Base-by-base conservation (phyloP, 2,329 filamentous ascomycete species). In the Septoria petroselini region DNA sequence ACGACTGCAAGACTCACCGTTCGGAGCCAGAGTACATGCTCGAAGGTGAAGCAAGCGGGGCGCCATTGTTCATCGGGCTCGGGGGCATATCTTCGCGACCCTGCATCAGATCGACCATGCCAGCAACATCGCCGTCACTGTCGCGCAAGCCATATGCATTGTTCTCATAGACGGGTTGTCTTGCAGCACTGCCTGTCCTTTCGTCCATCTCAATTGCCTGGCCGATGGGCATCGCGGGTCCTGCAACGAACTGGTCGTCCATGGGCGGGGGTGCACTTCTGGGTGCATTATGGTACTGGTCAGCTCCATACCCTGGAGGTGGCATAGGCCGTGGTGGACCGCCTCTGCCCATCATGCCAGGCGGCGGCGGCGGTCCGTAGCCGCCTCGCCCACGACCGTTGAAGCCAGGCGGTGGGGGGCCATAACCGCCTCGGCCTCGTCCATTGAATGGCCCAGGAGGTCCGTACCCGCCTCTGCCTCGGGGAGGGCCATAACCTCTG, bases 181-280 rank as follows among this genome's bases (percentile, higher is more conserved):
- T 27, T 8, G 54, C 39, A 31, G 53, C 43, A 34, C 47, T 54
- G 31, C 77, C 76, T n/a, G 75, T 74, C n/a, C 76, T 74, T 27
- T 84, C 83, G 65, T 91, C 85, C 87, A 94, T 91, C 67, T 93
- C 89, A 45, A 90, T 79, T 2, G 85, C 82, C 62, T 85, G 84
- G 7, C 83, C 83, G 9, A 83, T 72, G 11, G 69, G 50, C 42
- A 45, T 33, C 48, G 52, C 52, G 38, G 49, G 53, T 47, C 61
- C 40, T 38, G 56, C 54, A 12, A 57, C 44, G 38, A 52, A 60
- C 11, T 61, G 61, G 19, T 72, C 70, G 18, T 68, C 66, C 57
- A 63, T 62, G 7, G 60, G 60, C 7, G 55, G 51, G 37, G 55
- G 55, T 5, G 46, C 53, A 3, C 21, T 45, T 45, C 55, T 43